Base-by-base conservation (phyloP, 768 basidiomycete species). In the Podaxis sp. region DNA sequence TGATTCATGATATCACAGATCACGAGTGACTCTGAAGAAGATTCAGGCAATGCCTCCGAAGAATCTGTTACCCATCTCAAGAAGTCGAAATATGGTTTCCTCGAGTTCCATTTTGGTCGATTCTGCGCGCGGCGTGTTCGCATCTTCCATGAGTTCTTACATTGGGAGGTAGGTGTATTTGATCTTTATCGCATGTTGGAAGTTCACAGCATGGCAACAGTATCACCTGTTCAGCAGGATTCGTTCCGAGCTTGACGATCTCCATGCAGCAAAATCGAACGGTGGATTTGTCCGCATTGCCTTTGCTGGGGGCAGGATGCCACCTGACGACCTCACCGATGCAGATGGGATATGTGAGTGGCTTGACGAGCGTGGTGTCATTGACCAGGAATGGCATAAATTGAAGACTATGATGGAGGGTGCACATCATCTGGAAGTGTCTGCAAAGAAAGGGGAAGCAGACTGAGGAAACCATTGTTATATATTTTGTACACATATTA, bases 271-370 rank as follows among this genome's bases (percentile, higher is more conserved):
- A 11, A 67, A 69, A 11, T 72, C 73, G 57, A 77, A 76, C 8
- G 66, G 66, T 39, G 79, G 76, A 3, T 92, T 87, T 72, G 81
- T 87, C 67, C 82, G 82, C 28, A 79, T 90, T 24, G 83, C 87
- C 6, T 86, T 80, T 67, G 73, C 77, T 8, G 82, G 80, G 28
- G 84, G 84, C 2, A 75, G 75, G 65, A 69, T 79, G 61, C 89
- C 89, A 19, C 92, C 92, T 0, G 73, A 84, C 44, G 87, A 93
- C 68, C 76, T 88, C 38, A 72, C 78, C 12, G 86, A 93, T 68
- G 89, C 88, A n/a, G 90, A 94, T 68, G 85, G 75, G n/a, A 78
- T 93, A 40, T 88, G 88, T 76, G 89, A 91, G 24, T 93, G 91
- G 90, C 80, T 95, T 9, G 92, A 92, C 64, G 74, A 86, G 64